phyloP scores from a whole-genome alignment of 2,329 filamentous ascomycete species.

The Diplodia mutila region DNA sequence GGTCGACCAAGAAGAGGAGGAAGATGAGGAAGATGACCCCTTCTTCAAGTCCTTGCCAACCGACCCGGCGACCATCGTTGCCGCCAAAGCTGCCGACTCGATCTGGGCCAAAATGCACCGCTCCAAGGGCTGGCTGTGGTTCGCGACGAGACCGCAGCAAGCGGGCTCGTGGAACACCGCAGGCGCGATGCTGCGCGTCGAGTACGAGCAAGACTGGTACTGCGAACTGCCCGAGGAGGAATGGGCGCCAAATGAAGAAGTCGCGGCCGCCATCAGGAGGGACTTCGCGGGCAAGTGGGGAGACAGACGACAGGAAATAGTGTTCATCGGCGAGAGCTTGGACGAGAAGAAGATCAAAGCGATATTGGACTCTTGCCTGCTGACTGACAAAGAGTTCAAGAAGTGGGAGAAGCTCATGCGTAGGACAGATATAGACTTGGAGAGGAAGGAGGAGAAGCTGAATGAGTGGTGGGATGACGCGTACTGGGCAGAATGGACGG shows the following conservation, averaged over 20 bases:
- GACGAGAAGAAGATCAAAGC: conserved; percentile 56
- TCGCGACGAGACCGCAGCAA: conserved; percentile 61
- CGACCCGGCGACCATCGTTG: conserved; percentile 47
- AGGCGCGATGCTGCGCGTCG: conserved; percentile 65
- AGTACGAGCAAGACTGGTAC: conserved; percentile 62
- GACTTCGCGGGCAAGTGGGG: conserved; percentile 63
- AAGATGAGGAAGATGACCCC: conserved; percentile 36
- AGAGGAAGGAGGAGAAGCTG: conserved; percentile 53
- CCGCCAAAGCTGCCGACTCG: conserved; percentile 59
- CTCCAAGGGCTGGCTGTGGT: conserved; percentile 65
- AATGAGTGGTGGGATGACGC: conserved; percentile 61
- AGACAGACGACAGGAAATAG: conserved; percentile 71
- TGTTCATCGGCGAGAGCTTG: conserved; percentile 72
- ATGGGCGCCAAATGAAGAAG: conserved; percentile 55
- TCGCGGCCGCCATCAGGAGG: conserved; percentile 52
- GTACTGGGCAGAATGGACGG: conserved; percentile 25
- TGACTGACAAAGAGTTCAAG: conserved; percentile 61
- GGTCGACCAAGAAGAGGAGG: conserved; percentile 36
- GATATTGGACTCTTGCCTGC: conserved; percentile 63
- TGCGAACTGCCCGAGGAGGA: conserved; percentile 59
- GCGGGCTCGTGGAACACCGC: conserved; percentile 67
- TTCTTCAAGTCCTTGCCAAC: conserved; percentile 24
- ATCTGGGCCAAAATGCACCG: conserved; percentile 61
- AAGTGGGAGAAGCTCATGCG: conserved; percentile 47
- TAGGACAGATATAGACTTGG: conserved; percentile 31